A percentile compares a stretch with the other conserved stretches of the same genome.
Conservation (phyloP, 176 grass and related monocot genomes). For the Secale cereale region DNA sequence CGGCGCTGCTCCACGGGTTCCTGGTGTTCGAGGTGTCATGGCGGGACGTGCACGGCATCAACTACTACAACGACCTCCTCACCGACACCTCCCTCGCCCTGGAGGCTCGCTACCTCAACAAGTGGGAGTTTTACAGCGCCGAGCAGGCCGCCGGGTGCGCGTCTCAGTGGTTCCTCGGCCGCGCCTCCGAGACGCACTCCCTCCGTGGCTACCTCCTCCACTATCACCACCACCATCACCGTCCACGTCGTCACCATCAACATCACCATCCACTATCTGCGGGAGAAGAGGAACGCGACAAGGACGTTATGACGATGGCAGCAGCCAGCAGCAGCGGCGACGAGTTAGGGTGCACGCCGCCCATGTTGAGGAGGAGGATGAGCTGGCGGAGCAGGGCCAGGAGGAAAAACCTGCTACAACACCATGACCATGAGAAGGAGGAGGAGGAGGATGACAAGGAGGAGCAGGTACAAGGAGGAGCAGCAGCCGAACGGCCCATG, state of each 20-base stretch:
- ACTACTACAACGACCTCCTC: constrained; percentile 90
- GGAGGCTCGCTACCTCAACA: constrained; percentile 82
- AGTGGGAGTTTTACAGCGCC: constrained; percentile 83
- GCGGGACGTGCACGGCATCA: constrained; percentile 85
- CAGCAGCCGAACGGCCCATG: too few relatives aligned
- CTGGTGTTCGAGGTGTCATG: constrained; percentile 89
- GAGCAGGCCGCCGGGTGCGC: constrained; percentile 63
- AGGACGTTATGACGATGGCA: neutral
- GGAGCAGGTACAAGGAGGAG: too few relatives aligned
- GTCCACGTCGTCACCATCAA: neutral
- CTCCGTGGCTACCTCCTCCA: constrained; percentile 45
- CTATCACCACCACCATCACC: neutral
- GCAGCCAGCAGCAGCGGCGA: constrained; percentile 3
- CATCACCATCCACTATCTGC: too few relatives aligned
- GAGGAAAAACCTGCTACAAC: neutral
- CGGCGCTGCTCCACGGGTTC: constrained; percentile 63
- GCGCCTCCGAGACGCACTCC: constrained; percentile 32
- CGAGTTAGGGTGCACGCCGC: neutral
- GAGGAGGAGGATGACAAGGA: neutral
- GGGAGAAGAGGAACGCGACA: neutral
- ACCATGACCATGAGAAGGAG: neutral
- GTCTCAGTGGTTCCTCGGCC: constrained; percentile 52
- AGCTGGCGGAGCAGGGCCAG: neutral
- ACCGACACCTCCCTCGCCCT: constrained; percentile 78
- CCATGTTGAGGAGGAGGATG: neutral